Evolutionary conservation across 2,329 filamentous ascomycete species (phyloP), one percentile per base, ranked within the genome.

Genomic region (Lachnellula arida): DNA sequence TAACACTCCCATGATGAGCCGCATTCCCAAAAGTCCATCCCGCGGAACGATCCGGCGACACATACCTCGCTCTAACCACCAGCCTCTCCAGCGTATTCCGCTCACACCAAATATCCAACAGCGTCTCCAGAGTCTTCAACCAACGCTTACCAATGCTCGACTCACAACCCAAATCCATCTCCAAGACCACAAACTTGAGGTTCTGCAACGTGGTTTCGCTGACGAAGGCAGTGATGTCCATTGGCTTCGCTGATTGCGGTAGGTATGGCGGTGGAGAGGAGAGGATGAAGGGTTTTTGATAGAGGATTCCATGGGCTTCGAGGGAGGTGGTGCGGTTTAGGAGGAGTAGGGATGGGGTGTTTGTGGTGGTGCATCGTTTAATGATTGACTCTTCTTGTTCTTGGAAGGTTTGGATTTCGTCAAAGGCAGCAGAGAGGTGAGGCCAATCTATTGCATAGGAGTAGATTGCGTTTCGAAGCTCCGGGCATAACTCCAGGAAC

Each of bases 241-340:
- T 60, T 15, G 55, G 55, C 35, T 40, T 44, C 8, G 52, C 52
- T 8, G 58, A 57, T n/a, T n/a, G n/a, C 34, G 49, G 47, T 11
- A 14, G 43, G 12, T 50, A 52, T 11, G 59, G 54, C 22, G 54
- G 56, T n/a, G 55, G 39, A 12, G 52, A 53, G 37, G 54, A 35
- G 40, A 73, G 64, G 15, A 57, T 46, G 34, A 72, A 62, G 1
- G 68, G 63, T 56, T 68, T 68, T 32, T 58, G 57, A 55, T 63
- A 61, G 19, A 73, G 63, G 14, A 68, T 51, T 14, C 59, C 28
- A 8, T 60, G 53, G 3, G 69, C 67, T 54, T 73, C 71, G 5
- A 49, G 25, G n/a, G 59, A 59, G 57, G 70, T 69, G 47, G 71
- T 67, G 37, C 62, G 66, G 60, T 70, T 72, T 57, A 73, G 43